A percentile compares a stretch with the other conserved stretches of the same genome.
Evolutionary conservation across 768 basidiomycete species (phyloP).

Genomic region (Boletus rufocinnamomeus): DNA sequence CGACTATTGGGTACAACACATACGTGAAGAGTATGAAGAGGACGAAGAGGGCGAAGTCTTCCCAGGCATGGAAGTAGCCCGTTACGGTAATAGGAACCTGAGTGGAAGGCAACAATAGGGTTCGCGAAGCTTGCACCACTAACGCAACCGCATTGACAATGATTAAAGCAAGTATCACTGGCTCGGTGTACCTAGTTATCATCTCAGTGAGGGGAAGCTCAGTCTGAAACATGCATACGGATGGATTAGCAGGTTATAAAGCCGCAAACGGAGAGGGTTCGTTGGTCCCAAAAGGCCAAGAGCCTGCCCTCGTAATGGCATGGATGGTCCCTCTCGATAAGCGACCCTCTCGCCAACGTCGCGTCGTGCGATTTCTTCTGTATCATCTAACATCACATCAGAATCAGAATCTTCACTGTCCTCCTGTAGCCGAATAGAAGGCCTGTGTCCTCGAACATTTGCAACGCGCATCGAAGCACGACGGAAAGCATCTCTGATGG

Average conservation of each 20-base stretch:
- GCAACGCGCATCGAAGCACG: constrained; percentile 80
- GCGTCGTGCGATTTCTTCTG: constrained; percentile 40
- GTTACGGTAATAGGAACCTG: constrained; percentile 44
- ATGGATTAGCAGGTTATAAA: constrained; percentile 70
- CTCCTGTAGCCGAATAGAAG: constrained; percentile 57
- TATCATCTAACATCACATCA: constrained; percentile 36
- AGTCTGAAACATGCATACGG: constrained; percentile 51
- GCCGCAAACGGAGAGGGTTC: constrained; percentile 59
- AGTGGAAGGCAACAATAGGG: constrained; percentile 54
- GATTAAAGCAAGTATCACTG: constrained; percentile 78
- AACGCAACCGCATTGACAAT: constrained; percentile 81
- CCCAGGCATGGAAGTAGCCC: constrained; percentile 90
- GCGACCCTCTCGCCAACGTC: constrained; percentile 25
- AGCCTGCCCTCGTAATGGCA: constrained; percentile 74
- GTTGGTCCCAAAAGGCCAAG: constrained; percentile 74
- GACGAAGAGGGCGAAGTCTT: constrained; percentile 81
- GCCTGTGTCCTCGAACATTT: constrained; percentile 65
- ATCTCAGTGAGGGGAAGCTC: background rate
- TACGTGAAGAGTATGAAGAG: constrained; percentile 88
- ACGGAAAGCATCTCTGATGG: constrained; percentile 57
- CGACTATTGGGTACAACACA: constrained; percentile 30
- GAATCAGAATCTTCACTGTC: constrained; percentile 39
- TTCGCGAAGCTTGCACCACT: constrained; percentile 72
- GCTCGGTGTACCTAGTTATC: constrained; percentile 76
- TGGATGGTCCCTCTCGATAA: constrained; percentile 44